Evolutionary conservation across 306 rosid genomes (phyloP).

Genomic region (Begonia masoniana): DNA sequence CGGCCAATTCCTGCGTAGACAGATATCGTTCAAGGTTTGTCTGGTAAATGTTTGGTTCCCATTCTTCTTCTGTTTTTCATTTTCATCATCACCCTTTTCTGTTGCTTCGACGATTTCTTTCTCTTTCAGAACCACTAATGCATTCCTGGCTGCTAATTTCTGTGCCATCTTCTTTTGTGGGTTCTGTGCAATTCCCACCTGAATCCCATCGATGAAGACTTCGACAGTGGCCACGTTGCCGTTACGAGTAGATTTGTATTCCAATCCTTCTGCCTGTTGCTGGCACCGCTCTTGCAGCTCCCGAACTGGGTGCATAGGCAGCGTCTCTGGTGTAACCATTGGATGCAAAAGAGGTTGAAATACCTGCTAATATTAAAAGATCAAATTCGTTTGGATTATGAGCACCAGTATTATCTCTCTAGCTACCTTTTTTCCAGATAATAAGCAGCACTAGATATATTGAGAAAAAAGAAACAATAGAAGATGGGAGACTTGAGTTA

Average conservation of each 20-base stretch:
- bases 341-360: slow-evolving; percentile 93
- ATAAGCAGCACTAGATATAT: no score
- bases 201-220: slow-evolving; percentile 90
- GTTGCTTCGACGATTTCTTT: slow-evolving; percentile 60
- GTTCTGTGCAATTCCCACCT: slow-evolving; percentile 76
- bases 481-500: neutral
- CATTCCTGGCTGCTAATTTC: slow-evolving; percentile 94
- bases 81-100: slow-evolving; percentile 33
- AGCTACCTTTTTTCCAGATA: no score
- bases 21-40: slow-evolving; percentile 85
- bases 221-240: slow-evolving; percentile 92
- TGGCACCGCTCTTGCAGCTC: slow-evolving; percentile 99
- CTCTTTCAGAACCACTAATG: slow-evolving; percentile 79
- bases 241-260: slow-evolving; percentile 78
- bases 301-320: slow-evolving; percentile 99
- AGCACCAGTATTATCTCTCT: no score
- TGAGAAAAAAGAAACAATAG: neutral
- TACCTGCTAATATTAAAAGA: slow-evolving; percentile 25
- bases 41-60: slow-evolving; percentile 87
- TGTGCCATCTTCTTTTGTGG: slow-evolving; percentile 99
- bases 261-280: slow-evolving; percentile 96
- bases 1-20: slow-evolving; percentile 95
- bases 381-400: neutral
- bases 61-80: slow-evolving; percentile 56
- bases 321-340: slow-evolving; percentile 97